phyloP scores from a whole-genome alignment of 2,329 filamentous ascomycete species.

The Pyrenochaeta sp. region DNA sequence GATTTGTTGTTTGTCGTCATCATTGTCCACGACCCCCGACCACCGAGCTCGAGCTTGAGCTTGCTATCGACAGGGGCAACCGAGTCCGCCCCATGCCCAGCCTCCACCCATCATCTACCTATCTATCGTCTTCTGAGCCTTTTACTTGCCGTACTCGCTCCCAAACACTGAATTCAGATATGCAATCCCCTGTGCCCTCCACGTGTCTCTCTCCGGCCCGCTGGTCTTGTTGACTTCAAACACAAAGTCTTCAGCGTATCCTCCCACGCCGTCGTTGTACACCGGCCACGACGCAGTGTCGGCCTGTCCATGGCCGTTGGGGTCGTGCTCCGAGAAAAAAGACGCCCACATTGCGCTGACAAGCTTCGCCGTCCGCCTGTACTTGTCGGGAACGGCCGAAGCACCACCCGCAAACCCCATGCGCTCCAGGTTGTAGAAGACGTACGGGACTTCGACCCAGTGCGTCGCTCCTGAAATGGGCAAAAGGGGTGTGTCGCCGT shows the following conservation, averaged over 20 bases:
- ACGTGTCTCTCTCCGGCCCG: slow-evolving; percentile 51
- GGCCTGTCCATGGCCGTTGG: slow-evolving; percentile 18
- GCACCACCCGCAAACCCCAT: slow-evolving; percentile 46
- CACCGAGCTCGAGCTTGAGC: not conserved
- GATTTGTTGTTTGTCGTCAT: slow-evolving; percentile 12
- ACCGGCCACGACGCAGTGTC: slow-evolving; percentile 14
- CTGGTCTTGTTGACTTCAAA: slow-evolving; percentile 51
- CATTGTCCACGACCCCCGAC: too few relatives aligned
- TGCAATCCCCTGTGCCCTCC: slow-evolving; percentile 50
- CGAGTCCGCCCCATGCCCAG: not conserved
- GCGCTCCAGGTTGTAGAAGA: slow-evolving; percentile 52
- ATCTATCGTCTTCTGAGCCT: too few relatives aligned
- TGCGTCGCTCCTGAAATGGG: slow-evolving; percentile 54
- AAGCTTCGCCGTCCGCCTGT: slow-evolving; percentile 46
- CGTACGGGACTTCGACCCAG: slow-evolving; percentile 57
- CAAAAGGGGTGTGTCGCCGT: slow-evolving; percentile 57
- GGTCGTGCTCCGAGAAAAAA: slow-evolving; percentile 52
- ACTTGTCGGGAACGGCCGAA: slow-evolving; percentile 23
- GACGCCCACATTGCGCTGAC: slow-evolving; percentile 51
- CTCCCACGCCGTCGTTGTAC: slow-evolving; percentile 12
- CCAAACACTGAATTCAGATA: slow-evolving; percentile 40
- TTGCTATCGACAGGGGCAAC: not conserved
- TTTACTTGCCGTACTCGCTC: slow-evolving; percentile 14
- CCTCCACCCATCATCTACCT: not conserved
- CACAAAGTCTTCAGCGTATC: slow-evolving; percentile 49